Percentiles rank a stretch among this genome's conserved stretches.
These are phyloP conservation scores for Aspergillus baeticus DNA, from an alignment of 495 filamentous ascomycete species.

Conservation along the genomic window DNA sequence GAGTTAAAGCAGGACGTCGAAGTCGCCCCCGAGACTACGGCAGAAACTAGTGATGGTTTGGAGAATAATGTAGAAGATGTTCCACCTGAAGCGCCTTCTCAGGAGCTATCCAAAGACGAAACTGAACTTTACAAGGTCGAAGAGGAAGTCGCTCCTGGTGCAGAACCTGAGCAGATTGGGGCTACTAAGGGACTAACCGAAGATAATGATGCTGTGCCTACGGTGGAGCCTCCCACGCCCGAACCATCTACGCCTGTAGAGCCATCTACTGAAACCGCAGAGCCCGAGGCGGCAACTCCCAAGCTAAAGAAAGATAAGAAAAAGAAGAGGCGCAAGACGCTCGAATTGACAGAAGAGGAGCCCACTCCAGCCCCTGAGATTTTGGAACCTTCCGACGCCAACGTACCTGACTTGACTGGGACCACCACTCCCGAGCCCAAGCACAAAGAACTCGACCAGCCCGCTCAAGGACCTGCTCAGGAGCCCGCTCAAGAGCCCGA, in stretches of 20 bases:
- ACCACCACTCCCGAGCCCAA: not conserved
- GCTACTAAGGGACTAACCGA: constrained; percentile 3
- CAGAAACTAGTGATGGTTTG: not conserved
- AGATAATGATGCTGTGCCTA: not conserved
- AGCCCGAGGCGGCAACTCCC: constrained; percentile 19
- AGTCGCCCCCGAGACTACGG: not conserved
- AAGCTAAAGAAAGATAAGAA: constrained; percentile 39
- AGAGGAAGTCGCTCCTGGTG: not conserved
- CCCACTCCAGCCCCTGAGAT: not conserved
- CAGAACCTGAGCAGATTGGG: not conserved
- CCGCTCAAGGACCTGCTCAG: too few species aligned
- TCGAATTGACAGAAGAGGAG: constrained; percentile 23
- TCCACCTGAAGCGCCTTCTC: not conserved
- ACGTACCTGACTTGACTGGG: constrained; percentile 11
- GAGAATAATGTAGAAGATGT: not conserved
- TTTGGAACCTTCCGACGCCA: constrained; percentile 11
- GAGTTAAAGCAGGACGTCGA: not conserved
- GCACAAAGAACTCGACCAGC: too few species aligned
- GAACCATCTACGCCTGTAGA: constrained; percentile 7
- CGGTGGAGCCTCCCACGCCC: not conserved
- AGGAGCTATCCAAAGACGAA: not conserved
- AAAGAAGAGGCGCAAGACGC: constrained; percentile 43
- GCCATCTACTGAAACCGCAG: constrained; percentile 12
- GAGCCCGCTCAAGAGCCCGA: constrained; percentile 12
- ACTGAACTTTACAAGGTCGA: not conserved